Evolutionary conservation across 106 monocot genomes (phyloP).

Genomic region (Acorus gramineus): DNA sequence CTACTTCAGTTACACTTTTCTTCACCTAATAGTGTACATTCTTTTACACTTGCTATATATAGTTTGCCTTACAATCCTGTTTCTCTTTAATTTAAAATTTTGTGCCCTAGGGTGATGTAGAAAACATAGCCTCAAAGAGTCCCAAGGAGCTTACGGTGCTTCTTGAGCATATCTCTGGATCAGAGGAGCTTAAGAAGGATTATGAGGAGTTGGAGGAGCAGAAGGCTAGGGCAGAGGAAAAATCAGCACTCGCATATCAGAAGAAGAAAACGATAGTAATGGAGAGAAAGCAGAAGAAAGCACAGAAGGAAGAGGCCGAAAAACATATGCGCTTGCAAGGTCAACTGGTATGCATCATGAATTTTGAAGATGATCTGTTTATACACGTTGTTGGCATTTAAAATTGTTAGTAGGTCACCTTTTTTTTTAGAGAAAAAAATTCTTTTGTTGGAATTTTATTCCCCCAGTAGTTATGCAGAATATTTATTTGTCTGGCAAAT

Average conservation of each 20-base stretch:
- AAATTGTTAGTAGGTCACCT: too few species aligned
- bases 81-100: background rate
- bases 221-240: slow-evolving; percentile 67
- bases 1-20: too few species aligned
- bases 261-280: slow-evolving; percentile 81
- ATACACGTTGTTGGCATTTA: too few species aligned
- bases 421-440: too few species aligned
- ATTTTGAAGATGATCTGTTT: background rate
- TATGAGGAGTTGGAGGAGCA: slow-evolving; percentile 80
- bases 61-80: background rate
- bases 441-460: too few species aligned
- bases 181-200: slow-evolving; percentile 86
- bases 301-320: slow-evolving; percentile 99
- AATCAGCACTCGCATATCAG: slow-evolving; percentile 88
- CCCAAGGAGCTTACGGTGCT: slow-evolving; percentile 86
- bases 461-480: too few species aligned
- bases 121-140: slow-evolving; percentile 98
- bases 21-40: too few species aligned
- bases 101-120: slow-evolving; percentile 79
- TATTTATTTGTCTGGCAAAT: too few species aligned
- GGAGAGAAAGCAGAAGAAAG: slow-evolving; percentile 98
- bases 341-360: slow-evolving; percentile 42
- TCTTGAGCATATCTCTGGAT: slow-evolving; percentile 92
- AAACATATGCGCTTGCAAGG: slow-evolving; percentile 86
- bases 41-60: background rate